Conservation (phyloP, 148 eudicot species). For the Limonium bicolor region DNA sequence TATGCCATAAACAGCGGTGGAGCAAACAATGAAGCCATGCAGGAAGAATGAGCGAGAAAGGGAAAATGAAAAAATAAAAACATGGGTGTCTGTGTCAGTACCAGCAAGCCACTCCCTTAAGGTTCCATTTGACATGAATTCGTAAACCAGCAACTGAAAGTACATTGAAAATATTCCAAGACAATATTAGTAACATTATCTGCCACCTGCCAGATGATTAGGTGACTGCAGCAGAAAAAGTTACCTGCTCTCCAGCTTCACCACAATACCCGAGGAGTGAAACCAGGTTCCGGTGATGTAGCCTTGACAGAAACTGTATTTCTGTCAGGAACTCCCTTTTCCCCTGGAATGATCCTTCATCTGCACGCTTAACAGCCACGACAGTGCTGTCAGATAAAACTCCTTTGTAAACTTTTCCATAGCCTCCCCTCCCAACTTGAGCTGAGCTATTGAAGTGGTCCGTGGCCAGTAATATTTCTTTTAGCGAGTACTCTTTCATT, state of each 20-base stretch:
- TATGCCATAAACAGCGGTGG: not conserved
- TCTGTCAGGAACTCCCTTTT: constrained; percentile 79
- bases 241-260: constrained; percentile 74
- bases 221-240: not conserved
- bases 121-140: constrained; percentile 8
- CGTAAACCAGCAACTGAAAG: constrained; percentile 6
- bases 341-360: constrained; percentile 84
- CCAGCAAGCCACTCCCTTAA: constrained; percentile 3
- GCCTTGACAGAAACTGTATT: constrained; percentile 66
- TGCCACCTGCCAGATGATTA: not conserved
- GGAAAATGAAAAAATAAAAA: not conserved
- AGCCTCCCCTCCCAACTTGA: constrained; percentile 89
- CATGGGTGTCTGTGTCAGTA: not conserved
- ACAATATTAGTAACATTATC: not conserved
- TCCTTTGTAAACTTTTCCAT: constrained; percentile 80
- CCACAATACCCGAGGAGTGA: constrained; percentile 73
- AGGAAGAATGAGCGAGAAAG: not conserved
- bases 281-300: constrained; percentile 81
- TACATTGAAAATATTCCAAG: not conserved
- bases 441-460: constrained; percentile 28
- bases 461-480: constrained; percentile 62
- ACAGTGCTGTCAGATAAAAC: constrained; percentile 32
- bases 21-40: not conserved
- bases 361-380: constrained; percentile 83
- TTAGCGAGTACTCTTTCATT: constrained; percentile 55